A percentile compares a stretch with the other conserved stretches of the same genome.
phyloP scores from a whole-genome alignment of 169 alveolate species.

The Blepharisma undulans region DNA sequence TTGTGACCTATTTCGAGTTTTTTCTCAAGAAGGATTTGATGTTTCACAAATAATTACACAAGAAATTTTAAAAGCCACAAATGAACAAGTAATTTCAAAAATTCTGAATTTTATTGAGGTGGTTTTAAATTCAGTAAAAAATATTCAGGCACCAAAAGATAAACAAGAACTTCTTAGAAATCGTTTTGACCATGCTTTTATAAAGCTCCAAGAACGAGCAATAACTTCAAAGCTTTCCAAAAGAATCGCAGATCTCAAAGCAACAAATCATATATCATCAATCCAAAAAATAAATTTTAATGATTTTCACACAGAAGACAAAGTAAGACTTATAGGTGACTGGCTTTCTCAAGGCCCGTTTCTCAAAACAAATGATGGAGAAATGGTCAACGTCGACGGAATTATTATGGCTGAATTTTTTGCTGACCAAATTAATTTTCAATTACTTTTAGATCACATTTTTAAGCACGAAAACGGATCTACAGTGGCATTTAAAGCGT shows the following conservation, averaged over 20 bases:
- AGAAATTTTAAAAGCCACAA: background rate
- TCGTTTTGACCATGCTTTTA: background rate
- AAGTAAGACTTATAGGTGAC: background rate
- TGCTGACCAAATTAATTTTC: background rate
- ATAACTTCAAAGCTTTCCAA: background rate
- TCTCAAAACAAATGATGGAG: background rate
- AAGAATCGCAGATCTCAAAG: background rate
- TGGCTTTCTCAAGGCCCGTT: background rate
- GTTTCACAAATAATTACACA: background rate
- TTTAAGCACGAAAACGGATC: background rate
- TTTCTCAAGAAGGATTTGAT: background rate
- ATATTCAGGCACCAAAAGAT: background rate
- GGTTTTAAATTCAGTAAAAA: background rate
- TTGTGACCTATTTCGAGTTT: background rate
- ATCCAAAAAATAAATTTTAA: background rate
- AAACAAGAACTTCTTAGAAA: background rate
- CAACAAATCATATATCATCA: background rate
- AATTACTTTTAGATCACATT: background rate
- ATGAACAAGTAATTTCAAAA: background rate
- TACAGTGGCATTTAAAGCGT: background rate
- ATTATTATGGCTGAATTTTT: background rate
- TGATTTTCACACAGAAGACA: background rate
- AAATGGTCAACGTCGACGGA: background rate
- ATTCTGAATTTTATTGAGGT: background rate
- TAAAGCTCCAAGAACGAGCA: background rate